phyloP scores from a whole-genome alignment of 129 eudicot species.

The Ambrosia artemisiifolia region DNA sequence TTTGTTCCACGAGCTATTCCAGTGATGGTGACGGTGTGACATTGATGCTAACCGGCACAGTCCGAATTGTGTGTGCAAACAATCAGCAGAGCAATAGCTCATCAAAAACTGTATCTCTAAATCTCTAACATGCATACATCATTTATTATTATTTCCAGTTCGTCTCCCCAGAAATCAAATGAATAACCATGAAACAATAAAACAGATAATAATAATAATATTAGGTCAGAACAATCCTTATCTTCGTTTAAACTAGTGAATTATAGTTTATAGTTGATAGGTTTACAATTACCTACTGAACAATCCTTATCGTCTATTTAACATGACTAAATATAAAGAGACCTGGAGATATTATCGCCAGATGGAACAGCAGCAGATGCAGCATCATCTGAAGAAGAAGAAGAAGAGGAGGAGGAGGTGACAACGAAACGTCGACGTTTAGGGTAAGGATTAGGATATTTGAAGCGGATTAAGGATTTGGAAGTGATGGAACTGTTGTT shows the following conservation, averaged over 20 bases:
- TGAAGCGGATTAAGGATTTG: constrained; percentile 18
- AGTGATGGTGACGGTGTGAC: too few relatives aligned
- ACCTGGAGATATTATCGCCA: constrained; percentile 53
- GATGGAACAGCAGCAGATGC: constrained; percentile 30
- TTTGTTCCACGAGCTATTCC: too few relatives aligned
- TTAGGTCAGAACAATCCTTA: too few relatives aligned
- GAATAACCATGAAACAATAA: neutral
- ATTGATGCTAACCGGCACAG: too few relatives aligned
- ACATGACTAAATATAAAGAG: neutral
- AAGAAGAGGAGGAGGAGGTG: constrained; percentile 34
- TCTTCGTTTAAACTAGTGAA: neutral
- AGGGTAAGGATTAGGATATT: constrained; percentile 26
- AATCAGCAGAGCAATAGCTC: neutral
- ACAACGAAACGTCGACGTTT: constrained; percentile 18
- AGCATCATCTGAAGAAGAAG: constrained; percentile 44
- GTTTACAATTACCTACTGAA: neutral
- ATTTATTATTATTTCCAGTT: neutral
- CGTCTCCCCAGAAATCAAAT: neutral
- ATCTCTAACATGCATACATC: neutral
- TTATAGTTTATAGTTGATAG: too few relatives aligned
- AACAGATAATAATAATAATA: too few relatives aligned
- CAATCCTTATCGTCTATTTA: too few relatives aligned
- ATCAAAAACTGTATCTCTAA: neutral
- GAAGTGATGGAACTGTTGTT: constrained; percentile 13
- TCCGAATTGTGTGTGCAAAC: neutral